phyloP scores from a whole-genome alignment of 768 basidiomycete genomes.

The Sporobolomyces phaffii region DNA sequence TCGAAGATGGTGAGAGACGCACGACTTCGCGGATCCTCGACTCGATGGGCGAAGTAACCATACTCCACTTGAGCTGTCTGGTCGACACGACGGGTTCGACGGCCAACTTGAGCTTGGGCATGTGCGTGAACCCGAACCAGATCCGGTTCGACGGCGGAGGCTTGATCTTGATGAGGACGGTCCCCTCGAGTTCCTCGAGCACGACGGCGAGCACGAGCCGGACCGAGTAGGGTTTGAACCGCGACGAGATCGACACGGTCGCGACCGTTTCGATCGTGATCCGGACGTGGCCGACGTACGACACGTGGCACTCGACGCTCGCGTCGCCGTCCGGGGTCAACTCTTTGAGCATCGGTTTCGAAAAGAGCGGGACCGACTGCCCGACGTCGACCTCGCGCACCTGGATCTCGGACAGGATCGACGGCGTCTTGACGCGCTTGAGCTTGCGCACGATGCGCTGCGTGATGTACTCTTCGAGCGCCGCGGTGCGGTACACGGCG shows the following conservation, averaged over 20 bases:
- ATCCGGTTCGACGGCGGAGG: slow-evolving; percentile 90
- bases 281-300: slow-evolving; percentile 78
- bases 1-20: slow-evolving; percentile 43
- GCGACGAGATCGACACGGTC: slow-evolving; percentile 64
- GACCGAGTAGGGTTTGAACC: slow-evolving; percentile 82
- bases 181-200: slow-evolving; percentile 82
- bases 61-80: slow-evolving; percentile 85
- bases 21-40: slow-evolving; percentile 80
- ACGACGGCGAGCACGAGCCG: slow-evolving; percentile 84
- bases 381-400: slow-evolving; percentile 88
- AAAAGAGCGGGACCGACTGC: slow-evolving; percentile 71
- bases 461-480: slow-evolving; percentile 70
- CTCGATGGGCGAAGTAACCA: slow-evolving; percentile 86
- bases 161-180: slow-evolving; percentile 74
- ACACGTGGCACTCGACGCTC: slow-evolving; percentile 73
- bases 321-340: slow-evolving; percentile 91
- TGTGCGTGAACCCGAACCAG: slow-evolving; percentile 85
- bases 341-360: slow-evolving; percentile 97
- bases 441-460: slow-evolving; percentile 86
- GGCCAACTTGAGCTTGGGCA: slow-evolving; percentile 75
- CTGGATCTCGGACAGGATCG: slow-evolving; percentile 73
- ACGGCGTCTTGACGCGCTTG: slow-evolving; percentile 80
- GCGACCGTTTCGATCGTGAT: slow-evolving; percentile 86
- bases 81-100: slow-evolving; percentile 93
- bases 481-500: slow-evolving; percentile 66